A percentile compares a stretch with the other conserved stretches of the same genome.
phyloP scores from a whole-genome alignment of 2,329 filamentous ascomycete genomes.

The Periconia sp. region DNA sequence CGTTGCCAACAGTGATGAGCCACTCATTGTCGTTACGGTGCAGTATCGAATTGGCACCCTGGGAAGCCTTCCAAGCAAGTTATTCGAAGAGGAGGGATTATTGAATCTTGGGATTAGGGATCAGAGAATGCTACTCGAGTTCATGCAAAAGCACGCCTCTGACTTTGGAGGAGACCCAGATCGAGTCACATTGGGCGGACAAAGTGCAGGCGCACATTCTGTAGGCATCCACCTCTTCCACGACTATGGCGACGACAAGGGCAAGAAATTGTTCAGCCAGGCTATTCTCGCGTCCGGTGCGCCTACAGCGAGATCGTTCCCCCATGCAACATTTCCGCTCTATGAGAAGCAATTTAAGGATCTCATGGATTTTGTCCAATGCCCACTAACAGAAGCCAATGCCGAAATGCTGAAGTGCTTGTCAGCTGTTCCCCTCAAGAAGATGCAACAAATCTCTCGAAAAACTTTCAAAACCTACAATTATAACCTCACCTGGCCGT shows the following conservation, averaged over 20 bases:
- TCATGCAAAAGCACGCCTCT: constrained; percentile 48
- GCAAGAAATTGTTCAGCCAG: constrained; percentile 39
- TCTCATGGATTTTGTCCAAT: constrained; percentile 39
- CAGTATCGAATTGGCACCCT: constrained; percentile 45
- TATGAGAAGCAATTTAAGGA: constrained; percentile 36
- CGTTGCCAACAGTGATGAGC: constrained; percentile 35
- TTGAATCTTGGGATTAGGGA: constrained; percentile 42
- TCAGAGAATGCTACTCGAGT: constrained; percentile 42
- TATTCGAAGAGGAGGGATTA: constrained; percentile 41
- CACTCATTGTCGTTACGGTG: constrained; percentile 41
- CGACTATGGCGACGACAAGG: constrained; percentile 39
- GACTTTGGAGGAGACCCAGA: constrained; percentile 48
- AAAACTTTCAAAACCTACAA: constrained; percentile 48
- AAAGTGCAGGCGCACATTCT: constrained; percentile 47
- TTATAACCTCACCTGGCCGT: constrained; percentile 55
- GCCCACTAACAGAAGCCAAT: constrained; percentile 31
- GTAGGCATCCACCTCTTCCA: constrained; percentile 46
- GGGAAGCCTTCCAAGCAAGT: constrained; percentile 38
- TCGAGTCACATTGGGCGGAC: constrained; percentile 49
- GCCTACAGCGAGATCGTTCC: constrained; percentile 44
- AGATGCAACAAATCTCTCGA: constrained; percentile 49
- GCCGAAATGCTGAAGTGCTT: constrained; percentile 48
- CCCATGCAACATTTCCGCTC: constrained; percentile 36
- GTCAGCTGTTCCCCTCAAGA: constrained; percentile 41
- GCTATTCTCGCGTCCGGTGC: constrained; percentile 43